These are phyloP conservation scores for Paraphaeosphaeria minitans DNA, from an alignment of 2,329 filamentous ascomycete species.

Conservation along the genomic window DNA sequence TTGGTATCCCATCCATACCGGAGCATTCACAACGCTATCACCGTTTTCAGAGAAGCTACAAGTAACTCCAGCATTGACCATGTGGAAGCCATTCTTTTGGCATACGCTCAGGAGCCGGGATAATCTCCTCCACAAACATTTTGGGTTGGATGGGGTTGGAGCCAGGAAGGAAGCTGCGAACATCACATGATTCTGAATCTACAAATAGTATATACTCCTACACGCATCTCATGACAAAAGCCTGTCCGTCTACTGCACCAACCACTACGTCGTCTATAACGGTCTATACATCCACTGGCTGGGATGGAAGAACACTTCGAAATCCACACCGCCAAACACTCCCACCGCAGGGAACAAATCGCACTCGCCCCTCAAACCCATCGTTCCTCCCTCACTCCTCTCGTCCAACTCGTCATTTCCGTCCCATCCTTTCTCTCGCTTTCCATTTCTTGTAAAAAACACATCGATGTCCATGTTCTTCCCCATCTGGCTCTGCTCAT, in stretches of 20 bases:
- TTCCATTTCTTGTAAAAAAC: conserved; percentile 74
- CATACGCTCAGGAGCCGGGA: conserved; percentile 15
- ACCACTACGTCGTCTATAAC: conserved; percentile 15
- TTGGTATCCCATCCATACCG: conserved; percentile 64
- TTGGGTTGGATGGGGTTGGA: no score
- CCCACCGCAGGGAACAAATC: conserved; percentile 75
- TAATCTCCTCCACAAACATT: neutral
- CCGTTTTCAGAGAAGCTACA: conserved; percentile 45
- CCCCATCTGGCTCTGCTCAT: conserved; percentile 32
- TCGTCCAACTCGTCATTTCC: conserved; percentile 76
- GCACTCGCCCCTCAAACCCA: conserved; percentile 71
- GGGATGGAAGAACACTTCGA: conserved; percentile 69
- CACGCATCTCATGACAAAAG: neutral
- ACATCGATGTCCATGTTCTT: conserved; percentile 58
- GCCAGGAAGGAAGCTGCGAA: no score
- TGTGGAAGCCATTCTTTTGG: conserved; percentile 19
- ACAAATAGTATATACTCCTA: no score
- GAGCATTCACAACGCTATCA: conserved; percentile 53
- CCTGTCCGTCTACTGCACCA: neutral
- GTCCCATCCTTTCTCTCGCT: conserved; percentile 67
- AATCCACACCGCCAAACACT: conserved; percentile 69
- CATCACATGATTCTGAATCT: no score
- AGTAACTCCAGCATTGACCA: conserved; percentile 14
- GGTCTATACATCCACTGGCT: conserved; percentile 61
- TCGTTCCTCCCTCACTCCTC: conserved; percentile 63